A percentile compares a stretch with the other conserved stretches of the same genome.
Evolutionary conservation across 202 grass and related monocot species (phyloP).

Genomic region (Carex sylvatica): DNA sequence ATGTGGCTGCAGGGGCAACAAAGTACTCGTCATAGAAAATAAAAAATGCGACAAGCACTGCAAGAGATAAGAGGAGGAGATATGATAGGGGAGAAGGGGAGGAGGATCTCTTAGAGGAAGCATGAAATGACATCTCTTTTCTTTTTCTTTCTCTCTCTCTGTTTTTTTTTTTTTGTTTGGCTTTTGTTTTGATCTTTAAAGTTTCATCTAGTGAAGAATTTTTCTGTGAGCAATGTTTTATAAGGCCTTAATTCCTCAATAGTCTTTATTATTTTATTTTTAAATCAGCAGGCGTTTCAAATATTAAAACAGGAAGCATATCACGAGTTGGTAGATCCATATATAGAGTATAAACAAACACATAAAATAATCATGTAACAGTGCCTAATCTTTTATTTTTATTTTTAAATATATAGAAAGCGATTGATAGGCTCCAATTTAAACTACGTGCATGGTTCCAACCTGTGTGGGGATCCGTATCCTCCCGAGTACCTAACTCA

Average conservation of each 20-base stretch:
- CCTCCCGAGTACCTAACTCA: too few species aligned
- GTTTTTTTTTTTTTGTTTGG: not conserved
- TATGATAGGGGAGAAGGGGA: not conserved
- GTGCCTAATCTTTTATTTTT: not conserved
- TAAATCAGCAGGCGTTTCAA: too few species aligned
- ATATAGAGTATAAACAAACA: too few species aligned
- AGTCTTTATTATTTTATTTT: too few species aligned
- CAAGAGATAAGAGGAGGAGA: not conserved
- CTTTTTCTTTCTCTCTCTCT: not conserved
- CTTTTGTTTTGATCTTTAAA: not conserved
- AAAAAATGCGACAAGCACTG: not conserved
- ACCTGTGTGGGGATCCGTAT: too few species aligned
- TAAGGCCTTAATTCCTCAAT: not conserved
- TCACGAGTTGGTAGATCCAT: too few species aligned
- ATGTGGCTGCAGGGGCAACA: not conserved
- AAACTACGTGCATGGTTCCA: not conserved
- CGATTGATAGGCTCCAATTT: not conserved
- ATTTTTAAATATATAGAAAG: not conserved
- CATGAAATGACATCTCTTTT: conserved; percentile 8
- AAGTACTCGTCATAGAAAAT: not conserved
- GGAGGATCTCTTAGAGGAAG: not conserved
- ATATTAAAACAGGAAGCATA: too few species aligned
- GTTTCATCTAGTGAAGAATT: not conserved
- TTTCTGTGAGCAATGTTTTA: not conserved
- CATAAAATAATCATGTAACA: not conserved